Conservation (phyloP, 495 filamentous ascomycete species). For the Aspergillus heteromorphus region DNA sequence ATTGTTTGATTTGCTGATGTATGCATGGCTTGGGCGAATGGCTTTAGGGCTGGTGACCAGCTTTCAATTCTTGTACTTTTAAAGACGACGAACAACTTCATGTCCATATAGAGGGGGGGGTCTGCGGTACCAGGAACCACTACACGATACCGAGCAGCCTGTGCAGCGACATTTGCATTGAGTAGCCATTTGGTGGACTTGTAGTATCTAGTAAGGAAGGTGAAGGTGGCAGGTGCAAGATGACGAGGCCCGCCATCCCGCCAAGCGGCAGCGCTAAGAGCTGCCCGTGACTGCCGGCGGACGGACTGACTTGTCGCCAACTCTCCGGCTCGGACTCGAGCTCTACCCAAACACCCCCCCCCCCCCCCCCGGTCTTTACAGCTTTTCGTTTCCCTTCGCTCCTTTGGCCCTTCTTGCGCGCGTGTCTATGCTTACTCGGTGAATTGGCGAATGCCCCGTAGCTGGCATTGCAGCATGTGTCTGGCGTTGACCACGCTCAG, state of each 20-base stretch:
- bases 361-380: background rate
- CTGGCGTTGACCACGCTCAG: constrained; percentile 12
- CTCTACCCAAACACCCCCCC: background rate
- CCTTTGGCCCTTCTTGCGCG: background rate
- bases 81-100: constrained; percentile 17
- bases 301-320: background rate
- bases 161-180: background rate
- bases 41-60: constrained; percentile 13
- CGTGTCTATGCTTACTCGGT: constrained; percentile 7
- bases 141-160: background rate
- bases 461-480: constrained; percentile 26
- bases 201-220: background rate
- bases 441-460: constrained; percentile 7
- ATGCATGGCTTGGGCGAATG: constrained; percentile 44
- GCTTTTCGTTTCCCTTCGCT: background rate
- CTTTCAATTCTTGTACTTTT: constrained; percentile 17
- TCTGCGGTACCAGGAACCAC: background rate
- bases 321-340: background rate
- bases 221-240: background rate
- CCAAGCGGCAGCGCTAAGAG: background rate
- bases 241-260: background rate
- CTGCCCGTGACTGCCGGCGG: background rate
- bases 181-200: background rate
- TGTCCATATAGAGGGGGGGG: constrained; percentile 19
- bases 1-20: constrained; percentile 18